These are phyloP conservation scores for Mortierella hygrophila DNA, from an alignment of 192 early-diverging fungal genomes.

Conservation along the genomic window DNA sequence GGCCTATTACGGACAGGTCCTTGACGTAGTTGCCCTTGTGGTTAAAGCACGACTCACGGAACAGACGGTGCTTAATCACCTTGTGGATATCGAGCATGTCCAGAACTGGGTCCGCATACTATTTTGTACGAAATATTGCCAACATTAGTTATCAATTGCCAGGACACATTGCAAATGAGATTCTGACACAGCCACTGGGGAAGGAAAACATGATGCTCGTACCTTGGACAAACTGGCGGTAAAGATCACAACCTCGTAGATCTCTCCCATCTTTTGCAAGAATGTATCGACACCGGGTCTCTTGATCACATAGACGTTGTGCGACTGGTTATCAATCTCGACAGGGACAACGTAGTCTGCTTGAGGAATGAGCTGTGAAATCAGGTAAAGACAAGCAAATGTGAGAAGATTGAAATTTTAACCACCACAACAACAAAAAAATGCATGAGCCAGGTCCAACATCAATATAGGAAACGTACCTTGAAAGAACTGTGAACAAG, in stretches of 20 bases:
- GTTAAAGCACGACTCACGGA: conserved; percentile 95
- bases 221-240: conserved; percentile 94
- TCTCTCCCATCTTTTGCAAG: conserved; percentile 84
- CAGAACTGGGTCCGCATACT: conserved; percentile 99
- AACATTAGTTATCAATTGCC: neutral
- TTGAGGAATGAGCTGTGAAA: conserved; percentile 62
- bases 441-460: neutral
- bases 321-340: conserved; percentile 89
- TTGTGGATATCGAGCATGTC: conserved; percentile 89
- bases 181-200: neutral
- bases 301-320: conserved; percentile 97
- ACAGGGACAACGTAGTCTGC: conserved; percentile 95
- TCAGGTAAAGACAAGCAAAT: neutral
- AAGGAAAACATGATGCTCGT: neutral
- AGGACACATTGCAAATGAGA: neutral
- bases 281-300: conserved; percentile 97
- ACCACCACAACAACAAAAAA: neutral
- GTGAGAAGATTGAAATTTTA: neutral
- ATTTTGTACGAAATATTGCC: conserved; percentile 9
- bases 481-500: conserved; percentile 98
- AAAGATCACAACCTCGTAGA: conserved; percentile 96
- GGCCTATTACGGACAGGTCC: conserved; percentile 91
- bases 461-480: conserved; percentile 36
- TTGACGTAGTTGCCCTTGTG: conserved; percentile 99
- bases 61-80: conserved; percentile 93